Conservation (phyloP, 2,329 filamentous ascomycete species). For the Sporothrix humicola region DNA sequence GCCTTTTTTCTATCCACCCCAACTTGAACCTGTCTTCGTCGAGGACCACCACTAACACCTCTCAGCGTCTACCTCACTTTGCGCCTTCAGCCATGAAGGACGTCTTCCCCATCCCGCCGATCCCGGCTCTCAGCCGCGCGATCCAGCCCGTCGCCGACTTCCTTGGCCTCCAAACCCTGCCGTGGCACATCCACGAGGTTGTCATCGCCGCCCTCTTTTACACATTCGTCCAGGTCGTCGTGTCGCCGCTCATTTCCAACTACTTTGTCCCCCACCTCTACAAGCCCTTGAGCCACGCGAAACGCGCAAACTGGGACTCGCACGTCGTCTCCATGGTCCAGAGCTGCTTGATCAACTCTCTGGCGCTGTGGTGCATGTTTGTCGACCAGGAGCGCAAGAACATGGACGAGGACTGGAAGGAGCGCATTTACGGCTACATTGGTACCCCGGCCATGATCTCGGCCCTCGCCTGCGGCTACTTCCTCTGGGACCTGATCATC, state of each 20-base stretch:
- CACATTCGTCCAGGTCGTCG: conserved; percentile 66
- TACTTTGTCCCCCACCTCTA: conserved; percentile 69
- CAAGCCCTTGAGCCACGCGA: conserved; percentile 63
- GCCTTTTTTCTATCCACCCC: background rate
- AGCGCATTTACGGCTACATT: conserved; percentile 78
- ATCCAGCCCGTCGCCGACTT: conserved; percentile 68
- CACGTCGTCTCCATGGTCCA: conserved; percentile 86
- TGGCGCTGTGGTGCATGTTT: conserved; percentile 77
- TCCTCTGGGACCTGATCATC: conserved; percentile 79
- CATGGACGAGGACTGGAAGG: conserved; percentile 64
- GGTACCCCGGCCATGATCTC: conserved; percentile 74
- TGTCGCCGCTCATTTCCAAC: conserved; percentile 71
- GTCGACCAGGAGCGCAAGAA: conserved; percentile 68
- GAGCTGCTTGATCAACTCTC: conserved; percentile 70
- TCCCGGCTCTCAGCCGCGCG: conserved; percentile 62
- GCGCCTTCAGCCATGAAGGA: conserved; percentile 67
- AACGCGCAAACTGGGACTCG: conserved; percentile 81
- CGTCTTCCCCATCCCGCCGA: conserved; percentile 69
- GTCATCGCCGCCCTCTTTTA: conserved; percentile 70
- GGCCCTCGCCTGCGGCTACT: conserved; percentile 79
- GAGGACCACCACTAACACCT: background rate
- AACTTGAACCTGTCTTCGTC: background rate
- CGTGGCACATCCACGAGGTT: conserved; percentile 79
- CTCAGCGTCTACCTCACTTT: background rate
- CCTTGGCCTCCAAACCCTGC: conserved; percentile 68